Percentiles rank a stretch among this genome's conserved stretches.
phyloP scores from a whole-genome alignment of 78 protist genomes.

The Carpediemonas membranifera region DNA sequence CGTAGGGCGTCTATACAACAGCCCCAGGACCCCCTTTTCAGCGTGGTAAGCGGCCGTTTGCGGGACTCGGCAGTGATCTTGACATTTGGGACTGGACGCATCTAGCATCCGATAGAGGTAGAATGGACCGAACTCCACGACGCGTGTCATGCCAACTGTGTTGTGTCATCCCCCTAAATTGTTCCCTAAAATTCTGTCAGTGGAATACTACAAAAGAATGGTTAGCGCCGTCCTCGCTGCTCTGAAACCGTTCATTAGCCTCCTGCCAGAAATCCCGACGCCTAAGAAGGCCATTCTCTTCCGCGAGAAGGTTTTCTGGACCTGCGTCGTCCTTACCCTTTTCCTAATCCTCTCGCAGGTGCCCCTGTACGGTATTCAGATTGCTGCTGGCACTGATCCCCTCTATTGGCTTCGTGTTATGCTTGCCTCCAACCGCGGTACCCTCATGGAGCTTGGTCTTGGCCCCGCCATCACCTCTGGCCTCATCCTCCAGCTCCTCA shows the following conservation, averaged over 20 bases:
- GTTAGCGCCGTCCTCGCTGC: too few relatives aligned
- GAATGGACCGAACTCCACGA: too few relatives aligned
- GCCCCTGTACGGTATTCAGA: slow-evolving; percentile 80
- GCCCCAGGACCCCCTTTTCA: too few relatives aligned
- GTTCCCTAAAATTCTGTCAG: too few relatives aligned
- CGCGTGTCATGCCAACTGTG: too few relatives aligned
- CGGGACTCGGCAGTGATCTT: too few relatives aligned
- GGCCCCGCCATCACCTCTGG: slow-evolving; percentile 92
- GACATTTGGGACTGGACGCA: too few relatives aligned
- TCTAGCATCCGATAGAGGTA: too few relatives aligned
- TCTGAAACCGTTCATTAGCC: slow-evolving; percentile 78
- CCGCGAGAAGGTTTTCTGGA: slow-evolving; percentile 19
- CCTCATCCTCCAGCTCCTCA: slow-evolving; percentile 60
- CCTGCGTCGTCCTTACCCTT: background rate
- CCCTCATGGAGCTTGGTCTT: slow-evolving; percentile 99
- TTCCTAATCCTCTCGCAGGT: slow-evolving; percentile 94
- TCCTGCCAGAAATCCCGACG: slow-evolving; percentile 90
- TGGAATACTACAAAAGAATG: too few relatives aligned
- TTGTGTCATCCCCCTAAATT: too few relatives aligned
- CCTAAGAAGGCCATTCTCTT: slow-evolving; percentile 47
- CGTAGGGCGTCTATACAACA: too few relatives aligned
- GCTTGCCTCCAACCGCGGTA: slow-evolving; percentile 97
- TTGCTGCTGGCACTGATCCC: slow-evolving; percentile 67
- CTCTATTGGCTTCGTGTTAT: slow-evolving; percentile 97
- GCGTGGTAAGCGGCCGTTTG: too few relatives aligned